A percentile compares a stretch with the other conserved stretches of the same genome.
Conservation (phyloP, 768 basidiomycete genomes). For the Amanita fuliginea region DNA sequence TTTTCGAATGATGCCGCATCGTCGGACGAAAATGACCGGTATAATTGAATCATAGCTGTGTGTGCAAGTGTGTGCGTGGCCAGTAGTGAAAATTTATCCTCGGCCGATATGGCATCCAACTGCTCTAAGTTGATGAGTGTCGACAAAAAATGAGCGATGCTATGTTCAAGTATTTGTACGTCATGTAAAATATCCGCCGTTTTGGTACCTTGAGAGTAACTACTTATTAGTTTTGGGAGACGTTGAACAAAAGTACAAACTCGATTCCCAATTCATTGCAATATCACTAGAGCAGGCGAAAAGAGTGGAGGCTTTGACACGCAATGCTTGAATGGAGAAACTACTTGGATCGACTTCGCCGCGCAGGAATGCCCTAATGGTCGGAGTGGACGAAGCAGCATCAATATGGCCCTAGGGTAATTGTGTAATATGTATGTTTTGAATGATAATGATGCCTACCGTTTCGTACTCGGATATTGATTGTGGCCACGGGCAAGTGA, state of each 20-base stretch:
- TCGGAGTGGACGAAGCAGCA: slow-evolving; percentile 40
- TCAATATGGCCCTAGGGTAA: slow-evolving; percentile 44
- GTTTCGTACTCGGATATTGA: slow-evolving; percentile 60
- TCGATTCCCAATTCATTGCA: slow-evolving; percentile 47
- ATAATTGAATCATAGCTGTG: slow-evolving; percentile 54
- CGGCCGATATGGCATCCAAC: slow-evolving; percentile 39
- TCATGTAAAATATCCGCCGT: slow-evolving; percentile 43
- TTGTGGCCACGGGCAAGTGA: slow-evolving; percentile 72
- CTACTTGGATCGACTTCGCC: slow-evolving; percentile 44
- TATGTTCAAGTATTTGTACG: slow-evolving; percentile 50
- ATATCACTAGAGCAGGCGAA: slow-evolving; percentile 58
- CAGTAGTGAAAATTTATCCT: slow-evolving; percentile 51
- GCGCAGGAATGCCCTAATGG: slow-evolving; percentile 51
- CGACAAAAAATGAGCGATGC: slow-evolving; percentile 51
- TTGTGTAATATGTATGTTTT: too few relatives aligned
- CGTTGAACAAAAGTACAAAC: slow-evolving; percentile 22
- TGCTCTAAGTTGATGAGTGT: slow-evolving; percentile 58
- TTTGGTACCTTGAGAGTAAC: slow-evolving; percentile 25
- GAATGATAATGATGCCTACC: slow-evolving; percentile 25
- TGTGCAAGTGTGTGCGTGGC: slow-evolving; percentile 57
- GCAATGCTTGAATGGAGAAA: slow-evolving; percentile 54
- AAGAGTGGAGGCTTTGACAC: slow-evolving; percentile 68
- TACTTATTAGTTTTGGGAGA: slow-evolving; percentile 3
- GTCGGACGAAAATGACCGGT: slow-evolving; percentile 48
- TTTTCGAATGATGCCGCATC: slow-evolving; percentile 55